Conservation (phyloP, 768 basidiomycete genomes). For the Cystofilobasidium ferigula region DNA sequence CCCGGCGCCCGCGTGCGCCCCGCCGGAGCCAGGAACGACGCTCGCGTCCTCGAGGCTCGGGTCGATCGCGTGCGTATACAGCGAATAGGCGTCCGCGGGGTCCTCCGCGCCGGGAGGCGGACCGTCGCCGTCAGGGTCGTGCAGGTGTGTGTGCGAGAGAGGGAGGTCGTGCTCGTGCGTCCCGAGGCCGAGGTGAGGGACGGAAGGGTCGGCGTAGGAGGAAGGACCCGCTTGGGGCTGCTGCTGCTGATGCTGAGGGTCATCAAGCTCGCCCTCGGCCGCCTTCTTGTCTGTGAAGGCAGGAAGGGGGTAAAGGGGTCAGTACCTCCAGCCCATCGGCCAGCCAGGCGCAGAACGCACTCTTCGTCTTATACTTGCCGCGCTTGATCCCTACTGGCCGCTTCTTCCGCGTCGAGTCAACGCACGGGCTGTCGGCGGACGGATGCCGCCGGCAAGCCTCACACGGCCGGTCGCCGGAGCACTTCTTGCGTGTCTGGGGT, state of each 20-base stretch:
- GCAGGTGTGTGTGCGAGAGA: neutral
- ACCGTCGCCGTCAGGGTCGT: neutral
- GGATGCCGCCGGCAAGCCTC: neutral
- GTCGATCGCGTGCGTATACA: conserved; percentile 1
- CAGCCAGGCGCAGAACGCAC: neutral
- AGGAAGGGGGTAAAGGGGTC: too few species aligned
- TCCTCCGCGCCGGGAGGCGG: neutral
- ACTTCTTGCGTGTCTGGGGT: conserved; percentile 2
- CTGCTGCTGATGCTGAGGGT: too few species aligned
- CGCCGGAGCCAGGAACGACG: too few species aligned
- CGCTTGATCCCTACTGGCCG: conserved; percentile 3
- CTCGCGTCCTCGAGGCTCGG: neutral
- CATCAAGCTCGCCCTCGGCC: too few species aligned
- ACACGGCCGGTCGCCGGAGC: neutral
- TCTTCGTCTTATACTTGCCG: conserved; percentile 5
- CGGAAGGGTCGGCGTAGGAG: too few species aligned
- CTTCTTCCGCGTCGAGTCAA: conserved; percentile 1
- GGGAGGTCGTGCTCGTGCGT: neutral
- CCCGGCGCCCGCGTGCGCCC: too few species aligned
- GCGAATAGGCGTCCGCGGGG: neutral
- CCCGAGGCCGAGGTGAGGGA: too few species aligned
- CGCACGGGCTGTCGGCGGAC: neutral
- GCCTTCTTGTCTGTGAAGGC: too few species aligned
- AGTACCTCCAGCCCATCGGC: neutral
- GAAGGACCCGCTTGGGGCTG: too few species aligned